Evolutionary conservation across 2,329 filamentous ascomycete species (phyloP), one percentile per base, ranked within the genome.

Genomic region (Pseudofabraea citricarpa): DNA sequence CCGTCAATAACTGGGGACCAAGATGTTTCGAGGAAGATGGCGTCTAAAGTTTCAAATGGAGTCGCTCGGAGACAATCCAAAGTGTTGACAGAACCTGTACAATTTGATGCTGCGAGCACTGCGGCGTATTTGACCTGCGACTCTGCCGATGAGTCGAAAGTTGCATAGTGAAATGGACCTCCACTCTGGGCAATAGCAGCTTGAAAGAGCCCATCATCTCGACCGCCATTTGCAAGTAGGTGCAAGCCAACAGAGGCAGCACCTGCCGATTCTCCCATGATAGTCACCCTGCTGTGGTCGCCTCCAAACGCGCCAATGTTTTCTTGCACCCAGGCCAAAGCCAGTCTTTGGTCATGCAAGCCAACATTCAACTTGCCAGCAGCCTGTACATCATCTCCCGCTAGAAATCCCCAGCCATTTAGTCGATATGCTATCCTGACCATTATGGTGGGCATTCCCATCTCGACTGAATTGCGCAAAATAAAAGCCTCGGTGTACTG

Each of bases 401-500:
- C 62, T 13, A 39, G 19, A 15, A 39, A 39, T 2, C 36, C 36
- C 36, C 36, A 39, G 10, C 21, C 36, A 10, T 15, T 22, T 12
- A 39, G 36, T n/a, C 36, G 36, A 15, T 39, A 39, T 19, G 22
- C 26, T 10, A 39, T 23, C 3, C 60, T 63, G 12, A 72, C 65
- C 0, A 58, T 66, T 33, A 72, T 67, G 43, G 72, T 64, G 1
- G 65, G 68, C 45, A 68, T 67, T 48, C 61, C 61, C 13, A 69
- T 67, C 6, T 57, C 48, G 6, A 64, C 60, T 0, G 67, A 63
- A 27, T 69, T 64, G 13, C 64, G 50, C 2, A 81, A 71, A 36
- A 81, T 70, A 44, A 70, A 74, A 16, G 72, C 73, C 41, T 78
- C 63, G 50, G 81, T 81, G 55, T 81, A 82, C 23, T 74, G 65